Conservation (phyloP, 2,329 filamentous ascomycete species). For the Cercospora sp. region DNA sequence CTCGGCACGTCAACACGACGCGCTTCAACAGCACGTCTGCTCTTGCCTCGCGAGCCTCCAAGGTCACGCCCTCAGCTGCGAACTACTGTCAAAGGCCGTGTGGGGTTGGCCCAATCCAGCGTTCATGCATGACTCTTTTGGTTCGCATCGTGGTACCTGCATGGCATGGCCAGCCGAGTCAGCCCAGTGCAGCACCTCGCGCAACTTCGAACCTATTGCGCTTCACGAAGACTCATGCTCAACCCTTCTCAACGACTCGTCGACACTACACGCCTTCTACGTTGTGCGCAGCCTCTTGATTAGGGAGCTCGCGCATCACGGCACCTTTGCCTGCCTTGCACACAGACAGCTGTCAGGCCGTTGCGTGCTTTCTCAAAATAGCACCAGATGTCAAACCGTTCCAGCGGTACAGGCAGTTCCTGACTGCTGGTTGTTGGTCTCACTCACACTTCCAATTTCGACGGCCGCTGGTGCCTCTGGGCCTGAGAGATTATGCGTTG, state of each 20-base stretch:
- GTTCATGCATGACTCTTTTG: background rate
- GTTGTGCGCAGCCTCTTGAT: background rate
- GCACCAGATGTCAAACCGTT: background rate
- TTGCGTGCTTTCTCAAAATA: background rate
- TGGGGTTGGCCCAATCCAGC: background rate
- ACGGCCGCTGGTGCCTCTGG: background rate
- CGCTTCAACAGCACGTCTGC: background rate
- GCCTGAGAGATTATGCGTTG: background rate
- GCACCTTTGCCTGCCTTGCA: background rate
- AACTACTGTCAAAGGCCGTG: background rate
- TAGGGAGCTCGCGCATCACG: background rate
- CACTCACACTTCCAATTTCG: slow-evolving; percentile 5
- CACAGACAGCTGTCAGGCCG: slow-evolving; percentile 7
- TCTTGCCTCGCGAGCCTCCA: background rate
- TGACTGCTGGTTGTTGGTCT: background rate
- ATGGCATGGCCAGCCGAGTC: slow-evolving; percentile 1
- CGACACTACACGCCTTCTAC: background rate
- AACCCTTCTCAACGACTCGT: background rate
- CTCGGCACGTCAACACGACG: background rate
- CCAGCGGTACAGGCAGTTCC: background rate
- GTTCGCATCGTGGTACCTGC: slow-evolving; percentile 3
- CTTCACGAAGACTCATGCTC: background rate
- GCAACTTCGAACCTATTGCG: background rate
- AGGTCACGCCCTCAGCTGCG: background rate
- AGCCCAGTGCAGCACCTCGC: background rate